These are phyloP conservation scores for Centella asiatica DNA, from an alignment of 129 eudicot genomes.

Conservation along the genomic window DNA sequence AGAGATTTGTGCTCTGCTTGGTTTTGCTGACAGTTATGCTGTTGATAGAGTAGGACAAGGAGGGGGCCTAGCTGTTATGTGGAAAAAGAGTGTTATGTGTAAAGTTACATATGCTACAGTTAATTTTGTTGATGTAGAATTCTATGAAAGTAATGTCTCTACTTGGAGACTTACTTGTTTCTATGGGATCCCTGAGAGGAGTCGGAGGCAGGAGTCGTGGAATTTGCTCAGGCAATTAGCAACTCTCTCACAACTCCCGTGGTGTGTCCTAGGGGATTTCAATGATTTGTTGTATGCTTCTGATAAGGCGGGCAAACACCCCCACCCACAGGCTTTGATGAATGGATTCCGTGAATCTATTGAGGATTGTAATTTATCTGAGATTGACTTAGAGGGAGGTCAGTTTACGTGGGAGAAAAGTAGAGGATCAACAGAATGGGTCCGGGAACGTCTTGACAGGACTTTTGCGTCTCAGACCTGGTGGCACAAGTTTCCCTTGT, in stretches of 20 bases:
- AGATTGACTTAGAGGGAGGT: background rate
- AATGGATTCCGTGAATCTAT: background rate
- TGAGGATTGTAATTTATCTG: background rate
- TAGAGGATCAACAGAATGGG: no score
- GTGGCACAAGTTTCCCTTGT: no score
- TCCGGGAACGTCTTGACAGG: no score
- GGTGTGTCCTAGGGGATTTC: no score
- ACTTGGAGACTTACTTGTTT: background rate
- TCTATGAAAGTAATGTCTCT: no score
- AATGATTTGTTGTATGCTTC: no score
- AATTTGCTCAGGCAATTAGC: background rate
- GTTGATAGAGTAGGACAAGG: background rate
- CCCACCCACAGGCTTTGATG: background rate
- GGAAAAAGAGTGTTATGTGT: background rate
- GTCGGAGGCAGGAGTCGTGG: background rate
- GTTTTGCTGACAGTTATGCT: background rate
- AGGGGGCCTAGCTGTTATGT: background rate
- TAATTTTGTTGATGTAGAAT: background rate
- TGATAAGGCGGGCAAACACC: background rate
- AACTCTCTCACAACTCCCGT: background rate
- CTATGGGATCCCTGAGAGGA: background rate
- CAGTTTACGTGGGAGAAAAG: no score
- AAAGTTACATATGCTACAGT: background rate
- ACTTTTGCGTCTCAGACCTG: no score
- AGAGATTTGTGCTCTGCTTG: background rate